These are phyloP conservation scores for Tuber melanosporum DNA, from an alignment of 495 filamentous ascomycete species.

Conservation along the genomic window DNA sequence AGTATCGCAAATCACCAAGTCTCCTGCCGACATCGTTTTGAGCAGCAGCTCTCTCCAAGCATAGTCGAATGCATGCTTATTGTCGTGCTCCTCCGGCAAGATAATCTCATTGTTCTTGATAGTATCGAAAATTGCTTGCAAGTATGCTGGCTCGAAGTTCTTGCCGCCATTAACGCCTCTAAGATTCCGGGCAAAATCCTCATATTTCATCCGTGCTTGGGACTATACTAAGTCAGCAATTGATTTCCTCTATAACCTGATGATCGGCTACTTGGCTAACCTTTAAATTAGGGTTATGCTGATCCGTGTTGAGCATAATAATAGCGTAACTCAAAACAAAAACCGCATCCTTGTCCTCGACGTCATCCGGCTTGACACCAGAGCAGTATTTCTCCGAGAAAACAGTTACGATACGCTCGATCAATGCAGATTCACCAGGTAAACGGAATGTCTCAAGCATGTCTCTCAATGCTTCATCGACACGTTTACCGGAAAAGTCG, in stretches of 20 bases:
- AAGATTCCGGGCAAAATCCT: slow-evolving; percentile 78
- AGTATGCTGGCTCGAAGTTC: slow-evolving; percentile 78
- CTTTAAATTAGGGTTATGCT: slow-evolving; percentile 90
- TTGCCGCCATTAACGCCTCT: slow-evolving; percentile 78
- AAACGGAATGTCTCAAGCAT: slow-evolving; percentile 88
- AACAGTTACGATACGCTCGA: slow-evolving; percentile 81
- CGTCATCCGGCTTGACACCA: slow-evolving; percentile 61
- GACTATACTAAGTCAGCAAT: slow-evolving; percentile 33
- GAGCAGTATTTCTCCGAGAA: slow-evolving; percentile 83
- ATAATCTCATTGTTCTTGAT: slow-evolving; percentile 94
- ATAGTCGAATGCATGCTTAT: slow-evolving; percentile 90
- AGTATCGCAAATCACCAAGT: slow-evolving; percentile 74
- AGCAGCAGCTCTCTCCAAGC: slow-evolving; percentile 91
- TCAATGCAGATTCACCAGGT: slow-evolving; percentile 85
- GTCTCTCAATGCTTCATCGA: slow-evolving; percentile 82
- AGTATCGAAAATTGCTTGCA: slow-evolving; percentile 81
- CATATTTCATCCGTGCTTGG: slow-evolving; percentile 69
- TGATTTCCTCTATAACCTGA: neutral
- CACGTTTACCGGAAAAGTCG: slow-evolving; percentile 76
- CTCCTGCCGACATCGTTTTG: slow-evolving; percentile 70
- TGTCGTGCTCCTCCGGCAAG: slow-evolving; percentile 93
- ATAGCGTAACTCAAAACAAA: slow-evolving; percentile 91
- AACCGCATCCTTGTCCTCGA: slow-evolving; percentile 81
- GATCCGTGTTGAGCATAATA: slow-evolving; percentile 91
- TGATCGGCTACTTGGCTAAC: slow-evolving; percentile 3